Base-by-base conservation (phyloP, 257 asterid genomes). In the Przewalskia tangutica region DNA sequence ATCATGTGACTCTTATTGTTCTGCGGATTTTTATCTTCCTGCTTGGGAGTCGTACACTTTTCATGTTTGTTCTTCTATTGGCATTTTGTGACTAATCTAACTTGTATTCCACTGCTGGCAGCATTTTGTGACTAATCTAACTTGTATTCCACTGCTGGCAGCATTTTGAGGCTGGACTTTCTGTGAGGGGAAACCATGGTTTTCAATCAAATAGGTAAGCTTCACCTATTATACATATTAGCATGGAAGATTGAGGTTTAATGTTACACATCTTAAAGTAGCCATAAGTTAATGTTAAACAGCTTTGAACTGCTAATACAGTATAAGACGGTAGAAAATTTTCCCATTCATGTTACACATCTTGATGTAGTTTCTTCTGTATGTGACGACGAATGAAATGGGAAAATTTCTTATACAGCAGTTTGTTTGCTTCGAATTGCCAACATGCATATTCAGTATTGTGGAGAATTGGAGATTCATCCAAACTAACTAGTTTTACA, bases 81-180 rank as follows among this genome's bases (percentile, higher is more conserved):
- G 59, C 53, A 44, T 17, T 17, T 7, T 71, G 18, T 67, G 34
- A 23, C 27, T 53, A 42, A 7, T 34, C 68, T 62, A 60, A 32
- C 27, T 40, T 84, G 59, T 56, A 38, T 50, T 17, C 48, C 0
- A 50, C 32, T 64, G 77, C 65, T 89, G 88, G 81, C 97, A 95
- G 98, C 99, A 96, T 92, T 94, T 90, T 84, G 99, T 67, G 34
- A 23, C 27, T 53, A 42, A 7, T 34, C 68, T 62, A 60, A 32
- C 27, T 40, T 84, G 59, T 56, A 38, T 50, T 17, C 48, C 0
- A 50, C 32, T 64, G 77, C 65, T 89, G 88, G 81, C 97, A 95
- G 98, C 99, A 96, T 92, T 94, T 90, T 84, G 99, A 96, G 89
- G 96, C 97, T 9, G 99, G 99, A 84, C 97, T 94, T 56, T 83